Evolutionary conservation across 805 yeast species (phyloP).

Genomic region (Candida endomychidarum): DNA sequence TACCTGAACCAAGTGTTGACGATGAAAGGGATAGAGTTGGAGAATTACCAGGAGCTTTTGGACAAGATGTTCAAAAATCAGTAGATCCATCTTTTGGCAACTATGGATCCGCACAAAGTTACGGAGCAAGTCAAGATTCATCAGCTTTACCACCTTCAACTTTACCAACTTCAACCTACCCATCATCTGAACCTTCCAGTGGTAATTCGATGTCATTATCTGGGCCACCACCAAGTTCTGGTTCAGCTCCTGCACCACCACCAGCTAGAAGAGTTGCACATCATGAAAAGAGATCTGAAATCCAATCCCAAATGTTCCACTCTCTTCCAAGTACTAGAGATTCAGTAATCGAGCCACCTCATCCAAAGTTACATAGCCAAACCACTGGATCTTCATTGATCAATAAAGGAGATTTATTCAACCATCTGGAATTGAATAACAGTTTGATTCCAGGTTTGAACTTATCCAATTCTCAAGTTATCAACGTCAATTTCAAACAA

Average conservation of each 20-base stretch:
- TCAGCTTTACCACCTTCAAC: no score
- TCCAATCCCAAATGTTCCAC: constrained; percentile 46
- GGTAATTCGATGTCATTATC: not conserved
- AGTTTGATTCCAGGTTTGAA: constrained; percentile 64
- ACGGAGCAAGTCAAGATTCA: no score
- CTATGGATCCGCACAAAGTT: no score
- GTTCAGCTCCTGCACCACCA: constrained; percentile 51
- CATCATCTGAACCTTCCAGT: not conserved
- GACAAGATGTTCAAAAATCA: not conserved
- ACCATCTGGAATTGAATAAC: constrained; percentile 15
- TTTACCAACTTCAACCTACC: not conserved
- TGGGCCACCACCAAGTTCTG: constrained; percentile 2
- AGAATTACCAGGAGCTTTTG: constrained; percentile 11
- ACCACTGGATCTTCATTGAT: constrained; percentile 39
- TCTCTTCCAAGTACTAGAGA: constrained; percentile 43
- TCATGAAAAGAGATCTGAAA: constrained; percentile 22
- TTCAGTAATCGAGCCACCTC: constrained; percentile 24
- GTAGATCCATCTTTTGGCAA: no score
- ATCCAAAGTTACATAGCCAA: constrained; percentile 26
- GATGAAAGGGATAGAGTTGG: constrained; percentile 18
- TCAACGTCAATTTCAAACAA: constrained; percentile 70
- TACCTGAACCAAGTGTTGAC: constrained; percentile 10
- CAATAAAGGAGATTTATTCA: constrained; percentile 22
- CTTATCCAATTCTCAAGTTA: constrained; percentile 82
- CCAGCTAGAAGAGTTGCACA: constrained; percentile 53